Conservation (phyloP, 129 eudicot species). For the Sambucus nigra region DNA sequence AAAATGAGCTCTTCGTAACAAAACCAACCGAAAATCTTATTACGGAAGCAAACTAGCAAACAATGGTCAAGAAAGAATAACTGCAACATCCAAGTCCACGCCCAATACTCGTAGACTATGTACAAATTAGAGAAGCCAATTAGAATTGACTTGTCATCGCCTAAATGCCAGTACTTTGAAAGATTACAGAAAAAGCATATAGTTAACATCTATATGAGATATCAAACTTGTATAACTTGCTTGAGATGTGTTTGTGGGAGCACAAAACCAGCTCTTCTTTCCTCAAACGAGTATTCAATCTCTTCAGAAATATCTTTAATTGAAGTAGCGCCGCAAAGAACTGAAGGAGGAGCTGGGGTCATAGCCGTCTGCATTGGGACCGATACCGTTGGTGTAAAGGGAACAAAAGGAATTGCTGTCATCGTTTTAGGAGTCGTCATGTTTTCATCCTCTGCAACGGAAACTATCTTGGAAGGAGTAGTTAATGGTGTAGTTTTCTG, state of each 20-base stretch:
- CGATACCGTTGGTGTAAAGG: constrained; percentile 57
- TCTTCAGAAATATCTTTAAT: constrained; percentile 37
- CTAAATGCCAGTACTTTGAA: constrained; percentile 2
- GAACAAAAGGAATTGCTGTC: constrained; percentile 26
- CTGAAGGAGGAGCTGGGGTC: constrained; percentile 38
- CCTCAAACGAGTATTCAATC: constrained; percentile 92
- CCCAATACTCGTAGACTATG: constrained; percentile 10
- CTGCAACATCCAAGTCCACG: neutral
- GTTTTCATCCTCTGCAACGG: constrained; percentile 51
- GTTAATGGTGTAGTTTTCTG: constrained; percentile 42
- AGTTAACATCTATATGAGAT: neutral
- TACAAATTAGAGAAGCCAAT: constrained; percentile 33
- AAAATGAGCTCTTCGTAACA: neutral
- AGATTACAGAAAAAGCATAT: constrained; percentile 1
- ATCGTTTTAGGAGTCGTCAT: constrained; percentile 51
- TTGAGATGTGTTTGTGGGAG: constrained; percentile 41
- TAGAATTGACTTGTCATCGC: constrained; percentile 33
- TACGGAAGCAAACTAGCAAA: neutral
- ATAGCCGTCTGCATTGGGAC: constrained; percentile 69
- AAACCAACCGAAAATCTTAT: neutral
- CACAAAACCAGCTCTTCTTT: constrained; percentile 71
- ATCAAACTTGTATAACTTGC: constrained; percentile 31
- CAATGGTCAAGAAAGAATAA: neutral
- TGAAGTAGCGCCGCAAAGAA: constrained; percentile 4
- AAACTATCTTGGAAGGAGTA: constrained; percentile 55